Conservation (phyloP, 306 rosid species). For the Luffa aegyptiaca region DNA sequence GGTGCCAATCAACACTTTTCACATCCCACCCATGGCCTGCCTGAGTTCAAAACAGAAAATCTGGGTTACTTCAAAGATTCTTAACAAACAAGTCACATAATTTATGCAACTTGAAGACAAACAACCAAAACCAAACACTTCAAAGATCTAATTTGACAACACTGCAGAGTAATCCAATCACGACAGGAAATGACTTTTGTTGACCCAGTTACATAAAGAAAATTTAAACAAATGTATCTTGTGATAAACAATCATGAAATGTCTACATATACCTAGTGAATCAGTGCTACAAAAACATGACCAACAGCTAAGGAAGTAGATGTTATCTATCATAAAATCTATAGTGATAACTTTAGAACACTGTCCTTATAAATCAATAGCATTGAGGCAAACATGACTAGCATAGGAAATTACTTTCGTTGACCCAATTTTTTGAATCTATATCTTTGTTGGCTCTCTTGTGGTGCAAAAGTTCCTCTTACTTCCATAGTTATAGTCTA, state of each 20-base stretch:
- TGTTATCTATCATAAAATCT: background rate
- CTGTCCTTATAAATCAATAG: background rate
- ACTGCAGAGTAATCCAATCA: background rate
- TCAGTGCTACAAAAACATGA: background rate
- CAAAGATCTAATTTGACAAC: background rate
- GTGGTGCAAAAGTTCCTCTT: too few relatives aligned
- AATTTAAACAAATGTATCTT: background rate
- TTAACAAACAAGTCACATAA: background rate
- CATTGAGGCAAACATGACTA: background rate
- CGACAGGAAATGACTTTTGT: background rate
- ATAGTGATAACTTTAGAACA: background rate
- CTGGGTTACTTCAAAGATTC: slow-evolving; percentile 31
- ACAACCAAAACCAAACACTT: background rate
- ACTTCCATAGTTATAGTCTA: too few relatives aligned
- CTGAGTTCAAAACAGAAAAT: slow-evolving; percentile 69
- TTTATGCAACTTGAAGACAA: background rate
- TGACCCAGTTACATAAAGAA: background rate
- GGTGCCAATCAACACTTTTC: slow-evolving; percentile 99
- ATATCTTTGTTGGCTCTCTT: too few relatives aligned
- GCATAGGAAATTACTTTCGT: background rate
- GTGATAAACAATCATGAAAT: background rate
- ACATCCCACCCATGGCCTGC: slow-evolving; percentile 99
- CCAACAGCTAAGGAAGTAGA: background rate
- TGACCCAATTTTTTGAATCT: too few relatives aligned
- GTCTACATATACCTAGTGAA: background rate